A percentile compares a stretch with the other conserved stretches of the same genome.
phyloP scores from a whole-genome alignment of 768 basidiomycete genomes.

The Boletellus ananas region DNA sequence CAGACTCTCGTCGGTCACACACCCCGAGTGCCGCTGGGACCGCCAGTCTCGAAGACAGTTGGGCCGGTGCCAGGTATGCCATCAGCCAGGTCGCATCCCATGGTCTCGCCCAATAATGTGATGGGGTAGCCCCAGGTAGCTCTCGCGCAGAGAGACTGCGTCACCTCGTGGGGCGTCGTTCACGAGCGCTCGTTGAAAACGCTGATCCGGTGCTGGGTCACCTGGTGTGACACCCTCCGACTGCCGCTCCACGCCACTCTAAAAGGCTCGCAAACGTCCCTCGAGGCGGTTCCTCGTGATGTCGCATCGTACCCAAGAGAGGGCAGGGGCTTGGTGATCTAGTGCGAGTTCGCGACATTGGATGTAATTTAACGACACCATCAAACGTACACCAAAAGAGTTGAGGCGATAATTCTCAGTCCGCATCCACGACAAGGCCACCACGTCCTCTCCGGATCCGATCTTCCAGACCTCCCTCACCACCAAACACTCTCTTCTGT shows the following conservation, averaged over 20 bases:
- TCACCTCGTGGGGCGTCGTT: not conserved
- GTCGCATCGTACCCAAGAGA: not conserved
- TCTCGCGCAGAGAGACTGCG: constrained; percentile 1
- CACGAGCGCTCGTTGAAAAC: not conserved
- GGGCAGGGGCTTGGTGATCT: not conserved
- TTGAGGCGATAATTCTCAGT: constrained; percentile 15
- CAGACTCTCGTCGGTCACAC: constrained; percentile 25
- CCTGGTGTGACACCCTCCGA: not conserved
- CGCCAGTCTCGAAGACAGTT: not conserved
- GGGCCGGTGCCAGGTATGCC: constrained; percentile 5
- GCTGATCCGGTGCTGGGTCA: not conserved
- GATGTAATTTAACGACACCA: not conserved
- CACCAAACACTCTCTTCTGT: constrained; percentile 81
- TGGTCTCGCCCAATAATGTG: not conserved
- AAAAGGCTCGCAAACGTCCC: not conserved
- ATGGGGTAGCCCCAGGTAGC: not conserved
- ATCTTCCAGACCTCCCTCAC: constrained; percentile 73
- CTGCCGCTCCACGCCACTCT: not conserved
- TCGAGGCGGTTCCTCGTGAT: not conserved
- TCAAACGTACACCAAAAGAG: constrained; percentile 6
- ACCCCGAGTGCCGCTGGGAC: not conserved
- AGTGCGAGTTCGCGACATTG: not conserved
- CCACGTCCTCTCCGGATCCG: constrained; percentile 69
- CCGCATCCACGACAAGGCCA: constrained; percentile 47
- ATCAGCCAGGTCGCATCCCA: not conserved